Percentiles rank a stretch among this genome's conserved stretches.
Conservation (phyloP, 305 asterid species). For the Solanum hybrid region DNA sequence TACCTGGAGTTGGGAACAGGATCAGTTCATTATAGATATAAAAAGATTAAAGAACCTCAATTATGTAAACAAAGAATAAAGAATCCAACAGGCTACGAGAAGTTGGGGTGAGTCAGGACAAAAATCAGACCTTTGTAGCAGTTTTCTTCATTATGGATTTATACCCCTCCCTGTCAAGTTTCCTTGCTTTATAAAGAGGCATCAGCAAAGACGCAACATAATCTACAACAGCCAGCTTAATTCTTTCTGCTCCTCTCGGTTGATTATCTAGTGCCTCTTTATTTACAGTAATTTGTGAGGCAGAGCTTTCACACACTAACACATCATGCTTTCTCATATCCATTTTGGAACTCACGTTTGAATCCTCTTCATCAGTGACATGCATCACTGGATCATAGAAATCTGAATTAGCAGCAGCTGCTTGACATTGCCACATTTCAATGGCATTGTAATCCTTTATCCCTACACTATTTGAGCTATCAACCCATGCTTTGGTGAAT, state of each 20-base stretch:
- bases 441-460: slow-evolving; percentile 88
- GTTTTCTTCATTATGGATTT: slow-evolving; percentile 97
- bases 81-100: neutral
- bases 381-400: slow-evolving; percentile 52
- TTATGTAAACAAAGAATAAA: neutral
- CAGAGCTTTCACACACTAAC: slow-evolving; percentile 66
- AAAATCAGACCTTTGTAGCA: slow-evolving; percentile 71
- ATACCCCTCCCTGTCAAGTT: slow-evolving; percentile 81
- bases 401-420: slow-evolving; percentile 95
- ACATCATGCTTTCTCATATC: slow-evolving; percentile 29
- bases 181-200: slow-evolving; percentile 96
- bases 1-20: slow-evolving; percentile 46
- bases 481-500: slow-evolving; percentile 96
- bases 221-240: slow-evolving; percentile 86
- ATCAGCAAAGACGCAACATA: slow-evolving; percentile 90
- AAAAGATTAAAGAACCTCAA: neutral
- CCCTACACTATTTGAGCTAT: slow-evolving; percentile 78
- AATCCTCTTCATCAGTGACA: slow-evolving; percentile 74
- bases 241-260: slow-evolving; percentile 65
- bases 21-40: slow-evolving; percentile 2
- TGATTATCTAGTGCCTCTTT: slow-evolving; percentile 50
- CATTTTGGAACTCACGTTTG: slow-evolving; percentile 48
- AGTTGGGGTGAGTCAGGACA: neutral
- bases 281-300: slow-evolving; percentile 57
- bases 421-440: slow-evolving; percentile 99